Conservation (phyloP, 306 rosid genomes). For the Vachellia pachyceras region DNA sequence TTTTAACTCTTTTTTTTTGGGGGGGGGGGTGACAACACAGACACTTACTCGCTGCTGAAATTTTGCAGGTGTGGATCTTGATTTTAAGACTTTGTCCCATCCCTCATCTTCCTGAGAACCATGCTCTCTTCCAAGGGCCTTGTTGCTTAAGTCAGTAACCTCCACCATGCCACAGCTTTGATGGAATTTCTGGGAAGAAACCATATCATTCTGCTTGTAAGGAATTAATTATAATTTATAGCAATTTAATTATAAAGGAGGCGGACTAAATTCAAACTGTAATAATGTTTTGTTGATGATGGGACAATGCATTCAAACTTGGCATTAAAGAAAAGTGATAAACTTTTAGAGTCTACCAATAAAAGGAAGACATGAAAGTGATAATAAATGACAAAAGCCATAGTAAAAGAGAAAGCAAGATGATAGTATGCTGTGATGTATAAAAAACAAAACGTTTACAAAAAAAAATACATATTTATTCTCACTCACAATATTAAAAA, state of each 20-base stretch:
- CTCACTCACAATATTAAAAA: slow-evolving; percentile 9
- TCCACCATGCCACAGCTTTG: slow-evolving; percentile 51
- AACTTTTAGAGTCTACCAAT: not conserved
- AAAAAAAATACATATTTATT: slow-evolving; percentile 13
- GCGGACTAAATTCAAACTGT: not conserved
- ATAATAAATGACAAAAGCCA: not conserved
- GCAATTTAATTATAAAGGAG: not conserved
- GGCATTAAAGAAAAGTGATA: not conserved
- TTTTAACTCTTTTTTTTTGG: too few relatives aligned
- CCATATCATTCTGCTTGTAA: slow-evolving; percentile 27
- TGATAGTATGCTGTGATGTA: not conserved
- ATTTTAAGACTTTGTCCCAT: slow-evolving; percentile 45
- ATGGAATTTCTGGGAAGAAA: slow-evolving; percentile 59
- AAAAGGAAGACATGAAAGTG: not conserved
- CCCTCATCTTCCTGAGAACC: slow-evolving; percentile 49
- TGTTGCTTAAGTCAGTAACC: slow-evolving; percentile 52
- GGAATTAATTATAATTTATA: slow-evolving; percentile 7
- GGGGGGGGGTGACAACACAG: not conserved
- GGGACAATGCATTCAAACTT: not conserved
- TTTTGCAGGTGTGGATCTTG: slow-evolving; percentile 52
- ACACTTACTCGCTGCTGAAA: slow-evolving; percentile 61
- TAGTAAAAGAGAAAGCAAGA: not conserved
- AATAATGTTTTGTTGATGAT: not conserved
- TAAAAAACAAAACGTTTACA: not conserved
- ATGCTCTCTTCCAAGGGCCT: slow-evolving; percentile 46